Conservation (phyloP, 805 yeast genomes). For the Phaffomyces opuntiae region DNA sequence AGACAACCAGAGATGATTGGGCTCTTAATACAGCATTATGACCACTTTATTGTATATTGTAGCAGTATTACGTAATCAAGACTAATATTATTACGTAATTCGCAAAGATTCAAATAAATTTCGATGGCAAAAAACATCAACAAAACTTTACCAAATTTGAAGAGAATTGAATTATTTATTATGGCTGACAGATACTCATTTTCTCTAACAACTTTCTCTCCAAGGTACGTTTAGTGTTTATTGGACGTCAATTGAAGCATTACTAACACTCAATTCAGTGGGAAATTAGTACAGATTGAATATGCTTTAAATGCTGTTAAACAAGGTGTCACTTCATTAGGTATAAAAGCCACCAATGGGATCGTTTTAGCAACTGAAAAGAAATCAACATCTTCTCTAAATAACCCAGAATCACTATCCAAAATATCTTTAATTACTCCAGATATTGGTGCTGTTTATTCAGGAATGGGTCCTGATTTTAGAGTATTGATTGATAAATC, state of each 20-base stretch:
- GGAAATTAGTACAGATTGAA: constrained; percentile 95
- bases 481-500: constrained; percentile 91
- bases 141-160: background rate
- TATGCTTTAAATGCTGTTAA: constrained; percentile 96
- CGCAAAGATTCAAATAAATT: background rate
- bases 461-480: constrained; percentile 99
- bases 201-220: constrained; percentile 95
- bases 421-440: constrained; percentile 87
- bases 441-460: constrained; percentile 91
- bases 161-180: background rate
- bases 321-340: constrained; percentile 95
- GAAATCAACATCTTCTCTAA: constrained; percentile 72
- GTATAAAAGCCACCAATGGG: constrained; percentile 92
- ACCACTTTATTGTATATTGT: no score
- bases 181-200: constrained; percentile 99
- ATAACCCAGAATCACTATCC: constrained; percentile 64
- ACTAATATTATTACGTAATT: background rate
- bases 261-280: constrained; percentile 40
- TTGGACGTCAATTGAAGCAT: constrained; percentile 1
- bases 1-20: no score
- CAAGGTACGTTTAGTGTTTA: constrained; percentile 45
- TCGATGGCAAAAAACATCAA: constrained; percentile 11
- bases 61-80: no score
- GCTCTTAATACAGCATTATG: no score
- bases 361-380: constrained; percentile 95